These are phyloP conservation scores for Aureobasidium sp. DNA, from an alignment of 2,329 filamentous ascomycete genomes.

Conservation along the genomic window DNA sequence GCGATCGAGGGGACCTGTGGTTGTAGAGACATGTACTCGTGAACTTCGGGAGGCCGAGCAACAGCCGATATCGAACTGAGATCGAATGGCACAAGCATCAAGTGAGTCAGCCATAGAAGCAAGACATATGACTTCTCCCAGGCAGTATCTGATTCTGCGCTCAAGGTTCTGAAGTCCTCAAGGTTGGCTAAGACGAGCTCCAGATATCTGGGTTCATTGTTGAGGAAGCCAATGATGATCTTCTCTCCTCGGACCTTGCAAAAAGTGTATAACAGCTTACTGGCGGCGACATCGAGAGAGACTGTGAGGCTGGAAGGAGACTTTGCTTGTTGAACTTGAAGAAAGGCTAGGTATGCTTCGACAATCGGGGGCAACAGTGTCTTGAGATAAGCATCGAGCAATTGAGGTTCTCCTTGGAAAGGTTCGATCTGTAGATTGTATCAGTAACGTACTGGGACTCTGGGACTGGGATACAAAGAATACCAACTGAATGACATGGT, in stretches of 20 bases:
- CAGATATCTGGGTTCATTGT: constrained; percentile 78
- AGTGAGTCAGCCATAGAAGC: constrained; percentile 63
- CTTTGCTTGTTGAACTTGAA: constrained; percentile 31
- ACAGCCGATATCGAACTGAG: constrained; percentile 67
- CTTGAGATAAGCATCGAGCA: constrained; percentile 77
- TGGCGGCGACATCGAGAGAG: constrained; percentile 59
- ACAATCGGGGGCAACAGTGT: constrained; percentile 66
- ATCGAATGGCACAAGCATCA: constrained; percentile 70
- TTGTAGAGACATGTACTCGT: constrained; percentile 48
- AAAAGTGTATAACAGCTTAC: constrained; percentile 74
- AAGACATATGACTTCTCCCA: constrained; percentile 91
- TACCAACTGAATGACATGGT: constrained; percentile 30
- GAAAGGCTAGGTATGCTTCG: constrained; percentile 63
- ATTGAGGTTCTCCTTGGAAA: constrained; percentile 91
- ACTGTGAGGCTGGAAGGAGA: neutral
- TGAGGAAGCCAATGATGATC: constrained; percentile 81
- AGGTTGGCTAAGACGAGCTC: constrained; percentile 70
- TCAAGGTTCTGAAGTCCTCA: constrained; percentile 45
- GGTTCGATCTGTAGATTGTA: constrained; percentile 54
- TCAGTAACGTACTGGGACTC: neutral
- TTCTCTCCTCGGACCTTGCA: constrained; percentile 94
- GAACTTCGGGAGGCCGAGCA: constrained; percentile 36
- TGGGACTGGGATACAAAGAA: neutral
- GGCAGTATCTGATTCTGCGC: constrained; percentile 12
- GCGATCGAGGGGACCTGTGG: constrained; percentile 59